These are phyloP conservation scores for Coniella vitis DNA, from an alignment of 2,329 filamentous ascomycete species.

Conservation along the genomic window DNA sequence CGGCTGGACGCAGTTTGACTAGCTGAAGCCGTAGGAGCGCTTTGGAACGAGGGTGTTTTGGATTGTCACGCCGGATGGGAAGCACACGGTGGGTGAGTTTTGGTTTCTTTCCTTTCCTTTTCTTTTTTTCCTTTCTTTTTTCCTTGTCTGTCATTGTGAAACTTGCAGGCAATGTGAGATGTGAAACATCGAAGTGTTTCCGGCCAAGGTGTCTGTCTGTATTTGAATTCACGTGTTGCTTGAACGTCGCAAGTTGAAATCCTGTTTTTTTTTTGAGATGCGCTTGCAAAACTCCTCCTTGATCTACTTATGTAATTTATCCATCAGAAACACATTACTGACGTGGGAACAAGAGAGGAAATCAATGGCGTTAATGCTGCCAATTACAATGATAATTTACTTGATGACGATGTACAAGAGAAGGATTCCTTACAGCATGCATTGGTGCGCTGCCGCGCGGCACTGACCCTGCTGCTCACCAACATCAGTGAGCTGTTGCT, in stretches of 20 bases:
- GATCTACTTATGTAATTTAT: too few relatives aligned
- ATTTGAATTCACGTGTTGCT: too few relatives aligned
- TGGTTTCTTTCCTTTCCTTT: background rate
- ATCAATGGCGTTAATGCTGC: background rate
- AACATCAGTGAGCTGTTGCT: background rate
- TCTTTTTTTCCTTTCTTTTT: background rate
- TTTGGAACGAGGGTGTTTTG: background rate
- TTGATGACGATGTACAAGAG: background rate
- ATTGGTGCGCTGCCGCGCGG: background rate
- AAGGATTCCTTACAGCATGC: background rate
- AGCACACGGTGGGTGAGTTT: background rate
- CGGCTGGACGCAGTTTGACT: background rate
- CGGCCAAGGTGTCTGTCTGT: too few relatives aligned
- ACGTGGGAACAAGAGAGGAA: too few relatives aligned
- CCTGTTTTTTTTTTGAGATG: too few relatives aligned
- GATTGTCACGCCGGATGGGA: conserved; percentile 1
- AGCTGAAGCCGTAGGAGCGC: background rate
- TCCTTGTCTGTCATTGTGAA: too few relatives aligned
- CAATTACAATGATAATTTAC: background rate
- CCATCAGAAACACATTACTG: too few relatives aligned
- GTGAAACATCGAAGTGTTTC: too few relatives aligned
- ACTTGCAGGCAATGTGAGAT: too few relatives aligned
- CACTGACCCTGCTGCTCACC: background rate
- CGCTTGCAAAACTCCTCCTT: too few relatives aligned
- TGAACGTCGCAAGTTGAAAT: too few relatives aligned